phyloP scores from a whole-genome alignment of 257 asterid genomes.

The Nicotiana tabacum region DNA sequence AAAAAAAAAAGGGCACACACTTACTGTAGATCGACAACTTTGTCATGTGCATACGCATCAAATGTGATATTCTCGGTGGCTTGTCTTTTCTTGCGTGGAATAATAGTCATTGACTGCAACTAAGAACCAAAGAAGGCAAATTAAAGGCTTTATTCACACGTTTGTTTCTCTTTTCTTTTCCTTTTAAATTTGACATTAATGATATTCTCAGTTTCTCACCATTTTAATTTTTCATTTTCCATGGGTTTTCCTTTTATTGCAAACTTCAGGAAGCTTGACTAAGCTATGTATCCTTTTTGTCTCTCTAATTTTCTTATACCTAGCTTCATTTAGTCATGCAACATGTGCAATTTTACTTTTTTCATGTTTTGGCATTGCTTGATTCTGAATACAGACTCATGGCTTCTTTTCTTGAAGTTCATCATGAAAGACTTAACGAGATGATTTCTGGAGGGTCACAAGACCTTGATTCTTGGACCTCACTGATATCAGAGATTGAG shows the following conservation, averaged over 20 bases:
- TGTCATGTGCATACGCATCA: background rate
- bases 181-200: background rate
- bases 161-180: background rate
- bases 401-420: conserved; percentile 35
- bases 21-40: background rate
- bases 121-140: background rate
- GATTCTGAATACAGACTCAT: conserved; percentile 15
- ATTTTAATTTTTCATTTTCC: background rate
- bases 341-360: background rate
- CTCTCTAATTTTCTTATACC: background rate
- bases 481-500: conserved; percentile 61
- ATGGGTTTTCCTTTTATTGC: background rate
- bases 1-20: background rate
- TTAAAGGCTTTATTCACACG: background rate
- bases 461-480: conserved; percentile 63
- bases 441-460: conserved; percentile 45
- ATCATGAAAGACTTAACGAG: conserved; percentile 41
- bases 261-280: background rate
- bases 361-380: conserved; percentile 10
- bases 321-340: conserved; percentile 1
- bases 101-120: background rate
- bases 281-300: background rate
- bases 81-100: background rate
- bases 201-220: background rate
- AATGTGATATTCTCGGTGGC: background rate